phyloP scores from a whole-genome alignment of 768 basidiomycete species.

The Amylocystis lapponica region DNA sequence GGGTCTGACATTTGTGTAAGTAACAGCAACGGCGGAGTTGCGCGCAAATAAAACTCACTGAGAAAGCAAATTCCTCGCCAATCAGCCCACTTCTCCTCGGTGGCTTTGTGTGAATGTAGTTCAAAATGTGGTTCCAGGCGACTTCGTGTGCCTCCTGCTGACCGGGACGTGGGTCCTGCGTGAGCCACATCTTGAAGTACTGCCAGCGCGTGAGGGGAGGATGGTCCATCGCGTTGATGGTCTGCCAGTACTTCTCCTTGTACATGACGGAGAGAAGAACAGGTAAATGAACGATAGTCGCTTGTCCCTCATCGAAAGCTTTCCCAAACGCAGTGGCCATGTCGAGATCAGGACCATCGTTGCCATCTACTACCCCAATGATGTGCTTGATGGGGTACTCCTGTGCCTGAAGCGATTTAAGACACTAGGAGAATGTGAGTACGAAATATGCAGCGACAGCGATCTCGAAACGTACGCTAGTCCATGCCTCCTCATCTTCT shows the following conservation, averaged over 20 bases:
- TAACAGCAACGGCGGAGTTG: background rate
- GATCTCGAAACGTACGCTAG: slow-evolving; percentile 3
- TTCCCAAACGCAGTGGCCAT: slow-evolving; percentile 12
- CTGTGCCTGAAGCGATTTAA: slow-evolving; percentile 12
- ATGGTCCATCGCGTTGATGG: slow-evolving; percentile 3
- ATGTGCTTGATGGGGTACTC: slow-evolving; percentile 16
- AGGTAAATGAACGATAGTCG: slow-evolving; percentile 11
- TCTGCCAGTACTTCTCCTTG: slow-evolving; percentile 12
- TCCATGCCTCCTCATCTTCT: slow-evolving; percentile 11
- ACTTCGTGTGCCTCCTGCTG: slow-evolving; percentile 11
- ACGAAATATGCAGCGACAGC: background rate
- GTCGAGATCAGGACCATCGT: slow-evolving; percentile 10
- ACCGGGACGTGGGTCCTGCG: slow-evolving; percentile 5
- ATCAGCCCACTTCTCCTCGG: slow-evolving; percentile 8
- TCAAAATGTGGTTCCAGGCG: slow-evolving; percentile 10
- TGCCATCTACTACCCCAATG: slow-evolving; percentile 15
- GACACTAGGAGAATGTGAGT: slow-evolving; percentile 5
- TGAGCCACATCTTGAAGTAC: slow-evolving; percentile 13
- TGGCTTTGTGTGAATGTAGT: slow-evolving; percentile 9
- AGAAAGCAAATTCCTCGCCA: slow-evolving; percentile 16
- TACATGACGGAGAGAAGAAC: slow-evolving; percentile 15
- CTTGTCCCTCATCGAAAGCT: slow-evolving; percentile 12
- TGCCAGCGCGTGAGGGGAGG: slow-evolving; percentile 5
- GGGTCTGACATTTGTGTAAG: slow-evolving; percentile 3
- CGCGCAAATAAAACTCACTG: slow-evolving; percentile 6